Evolutionary conservation across 306 rosid genomes (phyloP).

Genomic region (Sesbania bispinosa): DNA sequence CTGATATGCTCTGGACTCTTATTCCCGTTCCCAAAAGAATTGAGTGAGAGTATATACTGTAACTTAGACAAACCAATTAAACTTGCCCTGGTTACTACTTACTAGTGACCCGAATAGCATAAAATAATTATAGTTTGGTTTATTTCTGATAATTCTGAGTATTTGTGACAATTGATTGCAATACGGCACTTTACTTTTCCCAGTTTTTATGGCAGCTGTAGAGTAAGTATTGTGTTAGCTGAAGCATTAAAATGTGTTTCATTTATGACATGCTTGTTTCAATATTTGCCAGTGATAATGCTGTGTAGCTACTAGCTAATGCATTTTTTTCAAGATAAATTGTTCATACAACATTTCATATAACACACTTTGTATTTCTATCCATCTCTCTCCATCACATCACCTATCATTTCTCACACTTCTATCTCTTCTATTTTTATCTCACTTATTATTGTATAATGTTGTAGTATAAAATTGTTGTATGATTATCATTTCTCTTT

Average conservation of each 20-base stretch:
- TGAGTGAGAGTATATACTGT: background rate
- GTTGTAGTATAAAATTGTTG: no score
- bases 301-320: no score
- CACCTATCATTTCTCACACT: no score
- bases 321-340: no score
- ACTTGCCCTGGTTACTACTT: background rate
- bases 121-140: background rate
- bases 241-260: background rate
- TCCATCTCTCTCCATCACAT: no score
- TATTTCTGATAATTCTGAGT: no score
- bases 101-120: slow-evolving; percentile 1
- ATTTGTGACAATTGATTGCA: slow-evolving; percentile 12
- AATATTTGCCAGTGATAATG: background rate
- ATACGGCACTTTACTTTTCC: background rate
- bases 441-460: no score
- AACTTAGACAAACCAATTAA: background rate
- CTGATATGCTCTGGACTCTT: background rate
- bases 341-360: no score
- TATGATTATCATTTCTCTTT: no score
- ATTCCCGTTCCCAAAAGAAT: background rate
- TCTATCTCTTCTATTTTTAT: no score
- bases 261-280: background rate
- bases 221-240: background rate
- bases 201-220: background rate
- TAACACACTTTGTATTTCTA: no score